Conservation (phyloP, 2,329 filamentous ascomycete species). For the Penicillium occitanis region DNA sequence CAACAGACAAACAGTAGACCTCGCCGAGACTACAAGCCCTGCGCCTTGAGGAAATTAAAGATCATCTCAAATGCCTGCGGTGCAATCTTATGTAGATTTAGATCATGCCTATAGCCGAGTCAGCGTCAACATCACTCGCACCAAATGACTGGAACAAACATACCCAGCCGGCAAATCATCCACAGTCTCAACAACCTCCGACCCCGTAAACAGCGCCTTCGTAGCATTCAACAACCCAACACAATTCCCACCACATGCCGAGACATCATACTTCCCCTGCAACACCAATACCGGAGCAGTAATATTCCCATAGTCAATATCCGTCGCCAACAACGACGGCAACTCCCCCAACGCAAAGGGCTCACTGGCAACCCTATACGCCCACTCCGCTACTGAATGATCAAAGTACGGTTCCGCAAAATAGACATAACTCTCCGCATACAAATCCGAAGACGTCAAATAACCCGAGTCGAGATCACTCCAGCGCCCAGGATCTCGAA, state of each 20-base stretch:
- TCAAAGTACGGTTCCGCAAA: slow-evolving; percentile 1
- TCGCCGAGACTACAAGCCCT: neutral
- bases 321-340: neutral
- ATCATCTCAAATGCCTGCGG: neutral
- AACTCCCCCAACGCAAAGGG: neutral
- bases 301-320: neutral
- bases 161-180: slow-evolving; percentile 1
- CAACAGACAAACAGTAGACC: neutral
- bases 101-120: neutral
- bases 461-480: neutral
- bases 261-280: neutral
- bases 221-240: neutral
- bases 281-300: neutral
- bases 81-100: neutral
- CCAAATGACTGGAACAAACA: neutral
- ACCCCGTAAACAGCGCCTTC: neutral
- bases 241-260: slow-evolving; percentile 1
- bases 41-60: neutral
- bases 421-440: neutral
- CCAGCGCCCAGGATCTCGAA: neutral
- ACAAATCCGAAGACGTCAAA: neutral
- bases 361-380: neutral
- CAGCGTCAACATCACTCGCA: neutral
- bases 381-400: neutral
- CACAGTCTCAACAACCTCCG: neutral